Evolutionary conservation across 176 grass and related monocot species (phyloP).

Genomic region (Rhipidocladum racemiflorum): DNA sequence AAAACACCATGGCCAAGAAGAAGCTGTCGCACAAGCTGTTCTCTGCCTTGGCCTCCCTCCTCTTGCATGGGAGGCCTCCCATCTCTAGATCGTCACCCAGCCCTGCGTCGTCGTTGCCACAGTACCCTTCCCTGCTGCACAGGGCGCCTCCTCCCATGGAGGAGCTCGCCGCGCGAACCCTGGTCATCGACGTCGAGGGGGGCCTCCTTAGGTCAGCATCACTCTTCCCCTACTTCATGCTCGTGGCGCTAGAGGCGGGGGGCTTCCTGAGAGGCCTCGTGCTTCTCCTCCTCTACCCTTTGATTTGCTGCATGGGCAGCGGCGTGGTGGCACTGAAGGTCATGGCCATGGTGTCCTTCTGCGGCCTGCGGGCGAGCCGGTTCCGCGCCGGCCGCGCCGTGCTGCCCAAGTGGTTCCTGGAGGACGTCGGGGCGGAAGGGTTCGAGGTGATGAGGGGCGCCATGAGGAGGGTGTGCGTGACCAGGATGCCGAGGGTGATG

Average conservation of each 20-base stretch:
- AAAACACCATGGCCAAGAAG: constrained; percentile 27
- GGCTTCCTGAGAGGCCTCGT: constrained; percentile 46
- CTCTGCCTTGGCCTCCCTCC: constrained; percentile 33
- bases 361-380: constrained; percentile 34
- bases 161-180: neutral
- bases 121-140: neutral
- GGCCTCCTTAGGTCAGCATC: constrained; percentile 23
- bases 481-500: constrained; percentile 63
- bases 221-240: constrained; percentile 82
- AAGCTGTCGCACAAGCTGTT: constrained; percentile 23
- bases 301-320: constrained; percentile 17
- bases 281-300: constrained; percentile 46
- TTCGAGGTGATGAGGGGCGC: constrained; percentile 24
- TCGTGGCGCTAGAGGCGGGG: constrained; percentile 66
- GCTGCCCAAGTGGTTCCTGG: constrained; percentile 70
- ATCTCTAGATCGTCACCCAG: neutral
- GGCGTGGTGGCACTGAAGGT: neutral
- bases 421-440: constrained; percentile 39
- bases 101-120: neutral
- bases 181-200: constrained; percentile 44
- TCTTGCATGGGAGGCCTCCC: neutral
- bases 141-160: neutral
- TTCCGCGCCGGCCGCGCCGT: constrained; percentile 49
- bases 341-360: constrained; percentile 60
- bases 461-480: constrained; percentile 32